phyloP scores from a whole-genome alignment of 805 yeast species.

The Wickerhamomyces sydowiorum region DNA sequence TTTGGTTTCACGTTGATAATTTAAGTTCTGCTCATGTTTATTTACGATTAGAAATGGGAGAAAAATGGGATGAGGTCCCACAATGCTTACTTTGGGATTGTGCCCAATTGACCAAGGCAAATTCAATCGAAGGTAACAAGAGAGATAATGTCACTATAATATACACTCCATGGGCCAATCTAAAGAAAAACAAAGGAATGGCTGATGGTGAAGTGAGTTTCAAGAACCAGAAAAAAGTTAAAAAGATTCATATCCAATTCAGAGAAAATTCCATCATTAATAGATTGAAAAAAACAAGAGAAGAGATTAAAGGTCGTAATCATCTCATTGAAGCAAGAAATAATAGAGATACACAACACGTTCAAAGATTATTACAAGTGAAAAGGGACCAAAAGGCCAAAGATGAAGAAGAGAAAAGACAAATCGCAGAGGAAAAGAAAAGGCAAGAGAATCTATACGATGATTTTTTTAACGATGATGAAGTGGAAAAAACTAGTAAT shows the following conservation, averaged over 20 bases:
- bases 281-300: constrained; percentile 57
- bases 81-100: constrained; percentile 47
- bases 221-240: constrained; percentile 50
- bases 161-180: constrained; percentile 69
- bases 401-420: constrained; percentile 30
- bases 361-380: constrained; percentile 14
- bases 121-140: constrained; percentile 73
- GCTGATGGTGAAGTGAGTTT: constrained; percentile 76
- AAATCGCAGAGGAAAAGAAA: constrained; percentile 34
- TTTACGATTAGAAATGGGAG: constrained; percentile 45
- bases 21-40: constrained; percentile 76
- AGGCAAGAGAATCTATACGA: constrained; percentile 38
- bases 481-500: constrained; percentile 36
- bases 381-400: constrained; percentile 20
- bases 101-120: constrained; percentile 71
- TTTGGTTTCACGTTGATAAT: constrained; percentile 82
- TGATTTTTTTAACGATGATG: constrained; percentile 43
- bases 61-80: constrained; percentile 44
- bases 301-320: constrained; percentile 36
- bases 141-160: constrained; percentile 59
- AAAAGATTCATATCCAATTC: constrained; percentile 44
- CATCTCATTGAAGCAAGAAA: constrained; percentile 28
- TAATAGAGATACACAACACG: constrained; percentile 32
- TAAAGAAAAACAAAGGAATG: constrained; percentile 65
- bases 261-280: constrained; percentile 58